Percentiles rank a stretch among this genome's conserved stretches.
phyloP scores from a whole-genome alignment of 1,139 yeast species.

The Blastobotrys illinoisensis region DNA sequence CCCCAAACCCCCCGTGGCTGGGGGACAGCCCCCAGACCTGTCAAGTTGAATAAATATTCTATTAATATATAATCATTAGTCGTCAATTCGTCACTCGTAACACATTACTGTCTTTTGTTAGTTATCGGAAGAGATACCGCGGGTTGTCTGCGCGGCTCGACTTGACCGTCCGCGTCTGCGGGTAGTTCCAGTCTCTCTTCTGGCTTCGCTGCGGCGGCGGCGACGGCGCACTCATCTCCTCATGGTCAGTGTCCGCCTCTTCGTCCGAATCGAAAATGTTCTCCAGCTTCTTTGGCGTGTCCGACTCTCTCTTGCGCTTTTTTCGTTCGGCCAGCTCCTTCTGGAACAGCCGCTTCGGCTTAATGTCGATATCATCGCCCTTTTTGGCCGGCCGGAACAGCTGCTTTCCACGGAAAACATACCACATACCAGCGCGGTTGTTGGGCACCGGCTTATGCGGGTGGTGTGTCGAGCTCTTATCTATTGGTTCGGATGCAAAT shows the following conservation, averaged over 20 bases:
- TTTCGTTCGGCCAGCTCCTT: conserved; percentile 1
- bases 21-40: no score
- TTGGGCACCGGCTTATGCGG: conserved; percentile 23
- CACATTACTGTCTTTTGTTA: not conserved
- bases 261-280: not conserved
- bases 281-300: not conserved
- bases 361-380: conserved; percentile 16
- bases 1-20: no score
- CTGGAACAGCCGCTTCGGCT: conserved; percentile 23
- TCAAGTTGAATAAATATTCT: not conserved
- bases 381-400: conserved; percentile 34
- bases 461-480: conserved; percentile 13
- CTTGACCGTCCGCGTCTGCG: not conserved
- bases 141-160: not conserved
- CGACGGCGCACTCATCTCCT: not conserved
- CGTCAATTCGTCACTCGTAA: not conserved
- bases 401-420: conserved; percentile 36
- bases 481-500: conserved; percentile 8
- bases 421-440: conserved; percentile 34
- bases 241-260: not conserved
- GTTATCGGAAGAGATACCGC: not conserved
- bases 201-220: not conserved
- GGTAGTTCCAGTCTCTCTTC: not conserved
- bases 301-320: not conserved
- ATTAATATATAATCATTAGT: not conserved